Conservation (phyloP, 306 rosid genomes). For the Cicer pinnatifidum region DNA sequence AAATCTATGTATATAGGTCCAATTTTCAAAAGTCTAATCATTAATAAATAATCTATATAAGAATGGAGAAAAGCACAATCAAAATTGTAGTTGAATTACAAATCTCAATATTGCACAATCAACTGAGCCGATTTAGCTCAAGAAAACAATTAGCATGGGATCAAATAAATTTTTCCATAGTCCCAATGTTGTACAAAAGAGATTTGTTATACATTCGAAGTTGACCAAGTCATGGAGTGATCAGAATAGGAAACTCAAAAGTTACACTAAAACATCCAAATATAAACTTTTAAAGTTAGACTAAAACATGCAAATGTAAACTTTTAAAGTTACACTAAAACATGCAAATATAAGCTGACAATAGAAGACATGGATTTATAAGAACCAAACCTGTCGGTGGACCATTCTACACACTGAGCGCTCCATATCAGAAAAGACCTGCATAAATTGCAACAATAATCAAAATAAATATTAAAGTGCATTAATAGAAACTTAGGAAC, state of each 20-base stretch:
- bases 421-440: slow-evolving; percentile 98
- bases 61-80: neutral
- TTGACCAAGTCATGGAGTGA: slow-evolving; percentile 29
- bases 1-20: slow-evolving; percentile 25
- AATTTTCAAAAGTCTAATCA: neutral
- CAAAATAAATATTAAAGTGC: slow-evolving; percentile 2
- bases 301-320: slow-evolving; percentile 9
- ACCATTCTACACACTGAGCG: slow-evolving; percentile 96
- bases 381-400: slow-evolving; percentile 80
- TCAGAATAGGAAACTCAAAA: slow-evolving; percentile 17
- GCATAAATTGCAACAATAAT: slow-evolving; percentile 47
- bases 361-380: slow-evolving; percentile 37
- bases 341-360: neutral
- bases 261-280: slow-evolving; percentile 9
- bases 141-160: slow-evolving; percentile 31
- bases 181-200: slow-evolving; percentile 28
- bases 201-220: slow-evolving; percentile 14
- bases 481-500: slow-evolving; percentile 29
- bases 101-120: slow-evolving; percentile 32
- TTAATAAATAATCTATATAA: slow-evolving; percentile 21
- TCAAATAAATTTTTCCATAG: slow-evolving; percentile 22
- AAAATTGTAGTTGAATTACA: slow-evolving; percentile 21
- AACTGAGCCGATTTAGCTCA: slow-evolving; percentile 32
- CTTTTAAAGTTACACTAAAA: slow-evolving; percentile 10
- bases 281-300: neutral